A percentile compares a stretch with the other conserved stretches of the same genome.
Conservation (phyloP, 176 grass and related monocot genomes). For the Echinochloa phyllopogon region DNA sequence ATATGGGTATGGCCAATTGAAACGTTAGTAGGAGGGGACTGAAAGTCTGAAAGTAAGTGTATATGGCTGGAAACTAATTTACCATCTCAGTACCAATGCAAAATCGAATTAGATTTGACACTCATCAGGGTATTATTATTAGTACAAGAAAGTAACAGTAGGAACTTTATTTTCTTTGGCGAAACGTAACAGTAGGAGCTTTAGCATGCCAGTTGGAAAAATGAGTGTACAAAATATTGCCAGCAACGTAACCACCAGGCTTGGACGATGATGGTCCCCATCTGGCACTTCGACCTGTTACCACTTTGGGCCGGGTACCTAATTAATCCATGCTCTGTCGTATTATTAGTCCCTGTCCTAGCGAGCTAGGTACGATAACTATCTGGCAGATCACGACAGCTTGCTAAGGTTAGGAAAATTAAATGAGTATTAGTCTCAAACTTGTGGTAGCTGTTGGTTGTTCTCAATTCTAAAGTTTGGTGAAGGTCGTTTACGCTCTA, state of each 20-base stretch:
- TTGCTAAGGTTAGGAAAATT: background rate
- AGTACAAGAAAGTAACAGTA: background rate
- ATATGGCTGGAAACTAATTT: too few relatives aligned
- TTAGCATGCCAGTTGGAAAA: background rate
- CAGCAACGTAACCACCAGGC: background rate
- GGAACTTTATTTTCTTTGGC: too few relatives aligned
- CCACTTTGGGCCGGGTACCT: background rate
- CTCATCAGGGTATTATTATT: too few relatives aligned
- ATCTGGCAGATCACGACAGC: background rate
- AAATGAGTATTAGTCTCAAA: too few relatives aligned
- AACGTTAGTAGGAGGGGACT: too few relatives aligned
- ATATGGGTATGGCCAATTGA: too few relatives aligned
- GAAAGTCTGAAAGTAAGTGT: too few relatives aligned
- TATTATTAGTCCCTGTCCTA: background rate
- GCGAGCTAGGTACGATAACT: background rate
- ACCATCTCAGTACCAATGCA: too few relatives aligned
- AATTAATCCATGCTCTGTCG: background rate
- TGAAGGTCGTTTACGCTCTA: too few relatives aligned
- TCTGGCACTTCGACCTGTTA: background rate
- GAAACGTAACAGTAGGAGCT: background rate
- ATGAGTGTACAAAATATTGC: background rate
- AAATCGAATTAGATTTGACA: too few relatives aligned
- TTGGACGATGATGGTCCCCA: conserved; percentile 15
- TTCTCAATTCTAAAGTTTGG: too few relatives aligned
- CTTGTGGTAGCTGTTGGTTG: too few relatives aligned